Conservation (phyloP, 768 basidiomycete genomes). For the Phlegmacium glaucopus region DNA sequence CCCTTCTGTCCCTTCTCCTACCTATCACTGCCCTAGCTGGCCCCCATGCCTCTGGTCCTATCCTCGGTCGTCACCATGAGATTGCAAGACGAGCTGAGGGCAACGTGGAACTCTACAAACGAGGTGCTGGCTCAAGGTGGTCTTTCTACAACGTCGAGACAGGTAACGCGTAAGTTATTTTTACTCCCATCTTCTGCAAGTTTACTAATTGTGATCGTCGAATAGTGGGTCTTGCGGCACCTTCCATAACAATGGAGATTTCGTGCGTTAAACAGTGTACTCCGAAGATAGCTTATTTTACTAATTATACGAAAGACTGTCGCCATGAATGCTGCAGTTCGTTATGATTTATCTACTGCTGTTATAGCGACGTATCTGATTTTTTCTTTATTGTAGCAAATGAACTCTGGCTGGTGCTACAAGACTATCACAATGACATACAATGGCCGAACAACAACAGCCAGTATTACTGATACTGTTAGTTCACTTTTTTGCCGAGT, state of each 20-base stretch:
- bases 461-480: conserved; percentile 63
- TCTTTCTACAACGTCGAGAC: conserved; percentile 47
- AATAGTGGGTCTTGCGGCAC: conserved; percentile 29
- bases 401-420: conserved; percentile 48
- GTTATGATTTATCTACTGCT: conserved; percentile 8
- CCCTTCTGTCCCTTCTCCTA: conserved; percentile 28
- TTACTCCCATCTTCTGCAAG: not conserved
- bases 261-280: conserved; percentile 19
- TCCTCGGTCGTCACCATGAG: conserved; percentile 42
- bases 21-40: conserved; percentile 35
- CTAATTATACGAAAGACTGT: conserved; percentile 42
- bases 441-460: conserved; percentile 53
- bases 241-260: conserved; percentile 22
- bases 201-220: conserved; percentile 1
- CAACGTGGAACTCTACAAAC: conserved; percentile 37
- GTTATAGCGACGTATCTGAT: conserved; percentile 14
- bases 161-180: conserved; percentile 19
- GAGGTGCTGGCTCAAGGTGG: conserved; percentile 38
- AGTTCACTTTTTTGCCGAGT: conserved; percentile 13
- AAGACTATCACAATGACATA: conserved; percentile 58
- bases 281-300: not conserved
- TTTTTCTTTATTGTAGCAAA: conserved; percentile 44
- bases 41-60: conserved; percentile 19
- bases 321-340: conserved; percentile 38
- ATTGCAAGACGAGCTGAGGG: conserved; percentile 45